phyloP scores from a whole-genome alignment of 1,139 yeast species.

The Hyphopichia buzzinii region DNA sequence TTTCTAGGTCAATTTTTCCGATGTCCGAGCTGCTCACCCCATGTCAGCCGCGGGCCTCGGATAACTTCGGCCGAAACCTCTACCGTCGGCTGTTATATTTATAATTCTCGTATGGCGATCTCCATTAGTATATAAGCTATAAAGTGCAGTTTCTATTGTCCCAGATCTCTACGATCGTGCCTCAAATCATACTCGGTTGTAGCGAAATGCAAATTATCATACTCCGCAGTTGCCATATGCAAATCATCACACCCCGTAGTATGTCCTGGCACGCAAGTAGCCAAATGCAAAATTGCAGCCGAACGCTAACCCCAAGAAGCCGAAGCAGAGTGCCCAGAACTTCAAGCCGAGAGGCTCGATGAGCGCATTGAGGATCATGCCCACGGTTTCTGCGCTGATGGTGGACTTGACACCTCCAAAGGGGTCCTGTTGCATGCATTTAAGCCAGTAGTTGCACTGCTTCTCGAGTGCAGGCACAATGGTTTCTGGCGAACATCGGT shows the following conservation, averaged over 20 bases:
- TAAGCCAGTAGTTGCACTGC: slow-evolving; percentile 58
- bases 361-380: slow-evolving; percentile 59
- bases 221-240: too few species aligned
- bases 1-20: too few species aligned
- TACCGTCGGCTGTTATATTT: too few species aligned
- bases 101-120: too few species aligned
- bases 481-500: slow-evolving; percentile 54
- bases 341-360: slow-evolving; percentile 63
- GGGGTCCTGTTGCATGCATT: slow-evolving; percentile 61
- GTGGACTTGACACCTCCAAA: slow-evolving; percentile 42
- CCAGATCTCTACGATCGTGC: too few species aligned
- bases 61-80: too few species aligned
- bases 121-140: too few species aligned
- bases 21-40: too few species aligned
- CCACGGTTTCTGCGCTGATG: slow-evolving; percentile 63
- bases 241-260: slow-evolving; percentile 39
- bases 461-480: slow-evolving; percentile 60
- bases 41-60: too few species aligned
- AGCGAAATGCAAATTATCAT: too few species aligned
- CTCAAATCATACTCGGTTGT: too few species aligned
- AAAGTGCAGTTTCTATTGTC: too few species aligned
- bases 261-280: slow-evolving; percentile 43
- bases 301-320: slow-evolving; percentile 27
- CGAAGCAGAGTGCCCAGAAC: slow-evolving; percentile 44
- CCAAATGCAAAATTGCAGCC: slow-evolving; percentile 45